These are phyloP conservation scores for Cryphonectria radicalis DNA, from an alignment of 2,329 filamentous ascomycete genomes.

Conservation along the genomic window DNA sequence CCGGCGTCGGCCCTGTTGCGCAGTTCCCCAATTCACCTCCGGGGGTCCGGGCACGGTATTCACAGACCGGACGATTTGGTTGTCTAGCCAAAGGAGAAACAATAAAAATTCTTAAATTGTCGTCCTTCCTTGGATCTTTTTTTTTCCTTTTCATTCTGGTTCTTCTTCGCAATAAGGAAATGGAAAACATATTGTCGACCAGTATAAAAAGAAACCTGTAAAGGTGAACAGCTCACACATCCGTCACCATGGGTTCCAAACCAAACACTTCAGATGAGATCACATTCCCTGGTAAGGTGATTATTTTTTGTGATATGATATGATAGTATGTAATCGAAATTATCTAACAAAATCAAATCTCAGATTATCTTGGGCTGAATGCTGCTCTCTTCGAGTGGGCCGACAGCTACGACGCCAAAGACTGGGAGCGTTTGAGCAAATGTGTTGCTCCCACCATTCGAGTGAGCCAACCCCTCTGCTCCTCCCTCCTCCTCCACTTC, in stretches of 20 bases:
- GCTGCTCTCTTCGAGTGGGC: slow-evolving; percentile 33
- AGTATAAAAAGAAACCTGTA: not conserved
- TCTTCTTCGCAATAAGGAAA: not conserved
- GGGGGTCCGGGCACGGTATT: slow-evolving; percentile 11
- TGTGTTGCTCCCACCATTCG: slow-evolving; percentile 66
- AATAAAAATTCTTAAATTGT: not conserved
- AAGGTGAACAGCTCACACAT: not conserved
- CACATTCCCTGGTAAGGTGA: slow-evolving; percentile 25
- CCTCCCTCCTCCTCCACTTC: not conserved
- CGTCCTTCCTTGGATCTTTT: not conserved
- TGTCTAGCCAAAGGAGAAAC: no score
- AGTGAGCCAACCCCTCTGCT: slow-evolving; percentile 38
- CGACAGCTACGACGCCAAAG: slow-evolving; percentile 68
- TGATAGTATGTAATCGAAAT: not conserved
- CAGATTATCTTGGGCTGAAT: slow-evolving; percentile 36
- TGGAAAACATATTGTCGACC: not conserved
- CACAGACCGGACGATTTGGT: not conserved
- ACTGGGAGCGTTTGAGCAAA: slow-evolving; percentile 63
- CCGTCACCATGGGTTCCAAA: slow-evolving; percentile 22
- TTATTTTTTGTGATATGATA: not conserved
- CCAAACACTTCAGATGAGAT: slow-evolving; percentile 25
- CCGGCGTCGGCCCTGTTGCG: not conserved
- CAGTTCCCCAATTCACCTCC: slow-evolving; percentile 15
- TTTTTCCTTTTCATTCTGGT: not conserved
- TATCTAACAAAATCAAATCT: not conserved